Percentiles rank a stretch among this genome's conserved stretches.
These are phyloP conservation scores for Cytospora mali DNA, from an alignment of 2,329 filamentous ascomycete genomes.

Conservation along the genomic window DNA sequence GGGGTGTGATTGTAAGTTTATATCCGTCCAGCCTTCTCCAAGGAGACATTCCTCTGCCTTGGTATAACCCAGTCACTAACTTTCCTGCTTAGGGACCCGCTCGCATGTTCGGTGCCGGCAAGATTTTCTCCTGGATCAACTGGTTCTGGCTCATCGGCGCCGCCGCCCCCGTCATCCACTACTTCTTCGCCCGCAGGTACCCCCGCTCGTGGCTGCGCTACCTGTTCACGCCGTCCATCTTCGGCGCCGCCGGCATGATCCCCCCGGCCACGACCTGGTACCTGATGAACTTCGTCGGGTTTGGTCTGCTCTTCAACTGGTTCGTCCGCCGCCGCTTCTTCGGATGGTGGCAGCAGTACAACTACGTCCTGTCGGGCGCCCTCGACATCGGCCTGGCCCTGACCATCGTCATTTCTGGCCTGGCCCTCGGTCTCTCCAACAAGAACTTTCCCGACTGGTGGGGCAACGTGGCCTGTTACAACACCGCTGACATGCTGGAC, in stretches of 20 bases:
- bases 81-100: slow-evolving; percentile 30
- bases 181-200: slow-evolving; percentile 30
- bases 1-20: slow-evolving; percentile 38
- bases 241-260: slow-evolving; percentile 35
- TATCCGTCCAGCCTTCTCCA: not conserved
- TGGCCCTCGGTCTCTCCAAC: slow-evolving; percentile 9
- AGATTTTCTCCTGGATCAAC: slow-evolving; percentile 36
- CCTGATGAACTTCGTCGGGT: slow-evolving; percentile 50
- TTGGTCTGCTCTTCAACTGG: slow-evolving; percentile 55
- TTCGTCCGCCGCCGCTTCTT: slow-evolving; percentile 48
- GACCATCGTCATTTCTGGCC: slow-evolving; percentile 52
- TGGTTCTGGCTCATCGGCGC: slow-evolving; percentile 37
- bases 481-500: not conserved
- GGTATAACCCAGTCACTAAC: not conserved
- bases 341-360: slow-evolving; percentile 59
- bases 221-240: slow-evolving; percentile 37
- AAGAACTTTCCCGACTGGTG: slow-evolving; percentile 14
- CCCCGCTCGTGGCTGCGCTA: slow-evolving; percentile 32
- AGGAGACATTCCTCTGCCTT: no score
- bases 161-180: slow-evolving; percentile 33
- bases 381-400: slow-evolving; percentile 56
- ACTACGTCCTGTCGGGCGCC: slow-evolving; percentile 56
- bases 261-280: slow-evolving; percentile 45
- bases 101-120: slow-evolving; percentile 36
- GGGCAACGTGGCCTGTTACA: slow-evolving; percentile 5